phyloP scores from a whole-genome alignment of 2,329 filamentous ascomycete species.

The Hymenoscyphus repandus region DNA sequence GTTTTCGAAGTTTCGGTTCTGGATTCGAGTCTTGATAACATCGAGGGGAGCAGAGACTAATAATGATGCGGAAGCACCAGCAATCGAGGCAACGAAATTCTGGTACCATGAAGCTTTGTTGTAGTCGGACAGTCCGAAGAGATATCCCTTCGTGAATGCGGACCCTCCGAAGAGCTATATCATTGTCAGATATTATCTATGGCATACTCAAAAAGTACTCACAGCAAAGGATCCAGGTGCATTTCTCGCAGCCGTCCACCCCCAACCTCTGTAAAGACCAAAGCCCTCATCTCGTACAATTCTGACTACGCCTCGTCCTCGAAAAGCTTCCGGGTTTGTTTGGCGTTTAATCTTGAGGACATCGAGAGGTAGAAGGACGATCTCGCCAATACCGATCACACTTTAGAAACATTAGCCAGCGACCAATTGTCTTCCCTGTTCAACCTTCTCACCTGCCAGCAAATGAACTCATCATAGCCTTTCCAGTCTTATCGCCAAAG shows the following conservation, averaged over 20 bases:
- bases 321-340: conserved; percentile 97
- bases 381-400: conserved; percentile 95
- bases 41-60: conserved; percentile 94
- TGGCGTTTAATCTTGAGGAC: conserved; percentile 99
- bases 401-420: conserved; percentile 37
- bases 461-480: conserved; percentile 96
- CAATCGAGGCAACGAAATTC: conserved; percentile 96
- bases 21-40: conserved; percentile 97
- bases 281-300: conserved; percentile 94
- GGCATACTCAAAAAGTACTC: conserved; percentile 37
- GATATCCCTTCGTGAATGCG: conserved; percentile 94
- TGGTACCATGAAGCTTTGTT: conserved; percentile 91
- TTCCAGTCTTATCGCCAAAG: conserved; percentile 95
- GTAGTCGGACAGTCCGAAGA: conserved; percentile 87
- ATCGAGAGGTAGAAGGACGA: conserved; percentile 88
- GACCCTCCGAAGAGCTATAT: conserved; percentile 87
- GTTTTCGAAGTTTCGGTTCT: conserved; percentile 98
- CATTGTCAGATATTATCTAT: conserved; percentile 16
- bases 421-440: conserved; percentile 2
- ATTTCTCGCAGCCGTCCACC: conserved; percentile 96
- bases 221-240: conserved; percentile 95
- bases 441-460: conserved; percentile 66
- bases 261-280: conserved; percentile 90
- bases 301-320: conserved; percentile 81
- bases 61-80: conserved; percentile 89